phyloP scores from a whole-genome alignment of 257 asterid genomes.

The Nicotiana noctiflora region DNA sequence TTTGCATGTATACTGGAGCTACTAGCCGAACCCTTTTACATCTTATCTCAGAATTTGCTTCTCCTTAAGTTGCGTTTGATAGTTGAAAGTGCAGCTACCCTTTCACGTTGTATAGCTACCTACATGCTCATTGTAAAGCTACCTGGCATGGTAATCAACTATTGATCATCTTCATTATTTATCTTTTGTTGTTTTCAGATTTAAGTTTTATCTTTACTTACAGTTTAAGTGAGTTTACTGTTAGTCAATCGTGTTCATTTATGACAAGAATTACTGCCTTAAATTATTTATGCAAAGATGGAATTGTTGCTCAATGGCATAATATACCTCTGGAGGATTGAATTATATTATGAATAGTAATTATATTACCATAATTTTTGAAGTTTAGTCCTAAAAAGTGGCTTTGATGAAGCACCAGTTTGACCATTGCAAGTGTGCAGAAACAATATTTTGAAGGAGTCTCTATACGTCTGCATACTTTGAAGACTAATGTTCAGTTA shows the following conservation, averaged over 20 bases:
- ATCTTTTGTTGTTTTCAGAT: not conserved
- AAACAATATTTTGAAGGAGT: too few species aligned
- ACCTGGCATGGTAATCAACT: constrained; percentile 44
- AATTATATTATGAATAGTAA: not conserved
- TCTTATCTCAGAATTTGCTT: constrained; percentile 78
- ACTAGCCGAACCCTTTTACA: constrained; percentile 87
- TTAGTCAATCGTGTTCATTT: not conserved
- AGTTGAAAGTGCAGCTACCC: constrained; percentile 74
- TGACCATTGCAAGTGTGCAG: too few species aligned
- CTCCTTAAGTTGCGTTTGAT: constrained; percentile 82
- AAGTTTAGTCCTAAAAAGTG: too few species aligned
- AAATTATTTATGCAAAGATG: not conserved
- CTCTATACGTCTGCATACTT: too few species aligned
- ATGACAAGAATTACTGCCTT: not conserved
- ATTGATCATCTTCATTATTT: not conserved
- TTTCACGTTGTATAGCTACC: constrained; percentile 69
- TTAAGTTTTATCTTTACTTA: not conserved
- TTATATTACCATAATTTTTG: too few species aligned
- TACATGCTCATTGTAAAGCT: constrained; percentile 68
- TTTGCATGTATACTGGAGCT: constrained; percentile 88
- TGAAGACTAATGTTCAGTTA: too few species aligned
- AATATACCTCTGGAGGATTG: not conserved
- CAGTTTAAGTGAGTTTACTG: not conserved
- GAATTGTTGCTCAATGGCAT: not conserved
- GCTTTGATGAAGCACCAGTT: too few species aligned